These are phyloP conservation scores for Colletotrichum sp. DNA, from an alignment of 2,329 filamentous ascomycete species.

Conservation along the genomic window DNA sequence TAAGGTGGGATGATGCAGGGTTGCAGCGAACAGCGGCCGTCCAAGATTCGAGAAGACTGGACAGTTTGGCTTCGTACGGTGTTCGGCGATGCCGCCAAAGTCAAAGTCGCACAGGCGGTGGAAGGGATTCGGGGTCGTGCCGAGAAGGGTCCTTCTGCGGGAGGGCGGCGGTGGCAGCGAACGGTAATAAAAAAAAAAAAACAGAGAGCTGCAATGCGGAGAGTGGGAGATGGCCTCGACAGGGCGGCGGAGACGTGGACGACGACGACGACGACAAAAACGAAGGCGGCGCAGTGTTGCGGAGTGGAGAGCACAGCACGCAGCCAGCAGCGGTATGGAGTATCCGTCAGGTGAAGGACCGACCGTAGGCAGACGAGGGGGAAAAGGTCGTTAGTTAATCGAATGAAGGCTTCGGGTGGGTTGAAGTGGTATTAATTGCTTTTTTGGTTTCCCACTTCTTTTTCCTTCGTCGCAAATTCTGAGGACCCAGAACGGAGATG, in stretches of 20 bases:
- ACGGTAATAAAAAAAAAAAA: neutral
- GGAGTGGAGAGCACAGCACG: neutral
- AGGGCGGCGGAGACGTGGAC: neutral
- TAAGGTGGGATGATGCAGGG: slow-evolving; percentile 22
- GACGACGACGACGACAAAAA: neutral
- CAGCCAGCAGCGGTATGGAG: neutral
- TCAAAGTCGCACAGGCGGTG: neutral
- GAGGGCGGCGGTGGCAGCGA: neutral
- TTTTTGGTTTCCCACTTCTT: slow-evolving; percentile 10
- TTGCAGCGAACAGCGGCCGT: slow-evolving; percentile 14
- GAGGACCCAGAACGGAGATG: slow-evolving; percentile 14
- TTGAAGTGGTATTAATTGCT: slow-evolving; percentile 8
- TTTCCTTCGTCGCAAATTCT: slow-evolving; percentile 8
- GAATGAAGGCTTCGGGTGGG: neutral
- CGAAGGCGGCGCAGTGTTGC: neutral
- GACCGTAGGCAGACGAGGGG: neutral
- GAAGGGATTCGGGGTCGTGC: neutral
- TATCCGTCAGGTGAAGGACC: neutral
- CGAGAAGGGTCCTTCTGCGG: neutral
- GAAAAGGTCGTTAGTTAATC: neutral
- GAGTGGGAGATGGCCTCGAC: neutral
- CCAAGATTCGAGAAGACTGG: neutral
- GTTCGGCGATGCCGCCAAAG: neutral
- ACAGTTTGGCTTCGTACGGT: slow-evolving; percentile 11
- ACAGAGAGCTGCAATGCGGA: neutral